These are phyloP conservation scores for Linnemannia schmuckeri DNA, from an alignment of 192 early-diverging fungal genomes.

Conservation along the genomic window DNA sequence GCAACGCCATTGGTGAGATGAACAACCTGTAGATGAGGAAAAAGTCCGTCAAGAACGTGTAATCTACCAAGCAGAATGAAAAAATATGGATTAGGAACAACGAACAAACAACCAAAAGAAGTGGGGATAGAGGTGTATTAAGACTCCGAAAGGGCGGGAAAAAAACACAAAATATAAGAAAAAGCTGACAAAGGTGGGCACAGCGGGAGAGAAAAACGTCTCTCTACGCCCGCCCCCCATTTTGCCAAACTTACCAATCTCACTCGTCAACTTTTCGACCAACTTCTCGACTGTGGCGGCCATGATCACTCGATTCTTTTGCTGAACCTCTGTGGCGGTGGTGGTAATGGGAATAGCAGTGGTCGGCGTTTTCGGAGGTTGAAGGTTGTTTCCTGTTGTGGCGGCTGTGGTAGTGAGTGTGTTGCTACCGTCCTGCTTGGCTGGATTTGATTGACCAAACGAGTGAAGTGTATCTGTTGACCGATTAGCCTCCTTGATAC, in stretches of 20 bases:
- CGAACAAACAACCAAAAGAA: neutral
- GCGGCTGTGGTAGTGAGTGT: no score
- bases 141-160: neutral
- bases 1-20: slow-evolving; percentile 65
- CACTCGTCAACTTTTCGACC: slow-evolving; percentile 65
- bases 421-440: neutral
- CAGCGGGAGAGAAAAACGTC: neutral
- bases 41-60: slow-evolving; percentile 73
- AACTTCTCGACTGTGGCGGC: slow-evolving; percentile 71
- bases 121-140: neutral
- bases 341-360: neutral
- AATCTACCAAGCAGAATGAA: slow-evolving; percentile 50
- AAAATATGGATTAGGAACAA: neutral
- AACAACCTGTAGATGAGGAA: slow-evolving; percentile 74
- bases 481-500: slow-evolving; percentile 1
- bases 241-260: slow-evolving; percentile 52
- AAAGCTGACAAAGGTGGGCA: neutral
- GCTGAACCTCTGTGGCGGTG: neutral
- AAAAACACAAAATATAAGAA: neutral
- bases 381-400: neutral
- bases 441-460: neutral
- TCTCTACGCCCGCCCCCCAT: neutral
- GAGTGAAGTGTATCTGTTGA: neutral
- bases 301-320: slow-evolving; percentile 49
- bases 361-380: neutral